These are phyloP conservation scores for Thalassiosira hispida DNA, from an alignment of 352 stramenopile genomes.

Conservation along the genomic window DNA sequence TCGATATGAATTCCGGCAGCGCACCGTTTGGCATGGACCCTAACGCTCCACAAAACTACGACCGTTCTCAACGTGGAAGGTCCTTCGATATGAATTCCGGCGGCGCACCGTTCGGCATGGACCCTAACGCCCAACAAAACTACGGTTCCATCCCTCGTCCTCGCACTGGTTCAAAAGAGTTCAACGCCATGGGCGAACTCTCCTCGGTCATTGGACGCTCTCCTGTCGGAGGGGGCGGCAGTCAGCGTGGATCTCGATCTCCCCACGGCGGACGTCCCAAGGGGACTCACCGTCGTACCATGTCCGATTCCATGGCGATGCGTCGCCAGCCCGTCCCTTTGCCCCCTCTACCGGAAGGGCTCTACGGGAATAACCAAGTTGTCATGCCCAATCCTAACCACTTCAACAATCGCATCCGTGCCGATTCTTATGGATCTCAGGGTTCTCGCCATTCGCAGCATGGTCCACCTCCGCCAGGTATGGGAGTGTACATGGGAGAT, in stretches of 20 bases:
- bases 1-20: no score
- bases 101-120: no score
- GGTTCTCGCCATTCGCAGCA: neutral
- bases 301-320: constrained; percentile 29
- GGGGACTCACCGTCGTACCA: constrained; percentile 24
- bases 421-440: constrained; percentile 14
- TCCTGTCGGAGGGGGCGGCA: neutral
- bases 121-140: neutral
- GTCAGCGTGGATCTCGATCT: neutral
- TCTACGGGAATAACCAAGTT: constrained; percentile 14
- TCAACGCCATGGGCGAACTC: constrained; percentile 40
- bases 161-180: constrained; percentile 4
- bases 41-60: no score
- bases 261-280: neutral
- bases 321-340: neutral
- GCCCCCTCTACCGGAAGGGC: neutral
- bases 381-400: constrained; percentile 10
- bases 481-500: constrained; percentile 17
- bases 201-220: constrained; percentile 32
- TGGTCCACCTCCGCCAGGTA: constrained; percentile 8
- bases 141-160: constrained; percentile 21
- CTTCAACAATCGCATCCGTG: neutral
- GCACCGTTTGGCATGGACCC: no score
- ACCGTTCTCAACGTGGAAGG: no score
- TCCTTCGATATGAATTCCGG: no score